phyloP scores from a whole-genome alignment of 768 basidiomycete species.

The Hericium erinaceus region DNA sequence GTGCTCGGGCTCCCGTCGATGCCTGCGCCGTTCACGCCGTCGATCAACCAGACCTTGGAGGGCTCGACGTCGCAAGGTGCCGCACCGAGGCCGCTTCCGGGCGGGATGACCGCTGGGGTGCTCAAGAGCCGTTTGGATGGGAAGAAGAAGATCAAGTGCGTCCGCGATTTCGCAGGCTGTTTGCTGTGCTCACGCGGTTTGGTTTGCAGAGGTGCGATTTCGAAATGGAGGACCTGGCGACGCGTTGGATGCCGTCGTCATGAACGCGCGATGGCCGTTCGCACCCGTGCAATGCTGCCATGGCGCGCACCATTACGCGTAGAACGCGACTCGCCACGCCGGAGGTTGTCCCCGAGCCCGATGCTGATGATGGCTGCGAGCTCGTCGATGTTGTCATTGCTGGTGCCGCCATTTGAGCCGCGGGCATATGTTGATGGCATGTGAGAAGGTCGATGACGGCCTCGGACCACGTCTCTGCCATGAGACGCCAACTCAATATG shows the following conservation, averaged over 20 bases:
- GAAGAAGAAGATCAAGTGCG: constrained; percentile 69
- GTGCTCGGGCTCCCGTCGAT: constrained; percentile 27
- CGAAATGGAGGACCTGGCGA: constrained; percentile 81
- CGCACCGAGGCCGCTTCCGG: constrained; percentile 38
- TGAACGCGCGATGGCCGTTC: no score
- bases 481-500: no score
- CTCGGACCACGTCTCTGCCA: no score
- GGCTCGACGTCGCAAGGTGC: constrained; percentile 20
- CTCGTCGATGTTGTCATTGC: no score
- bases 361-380: no score
- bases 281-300: no score
- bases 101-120: constrained; percentile 44
- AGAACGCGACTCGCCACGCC: no score
- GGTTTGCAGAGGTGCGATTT: constrained; percentile 49
- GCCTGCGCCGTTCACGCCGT: constrained; percentile 59
- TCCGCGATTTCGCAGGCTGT: constrained; percentile 1
- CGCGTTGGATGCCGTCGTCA: constrained; percentile 63
- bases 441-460: no score
- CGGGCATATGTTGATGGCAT: no score
- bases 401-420: no score
- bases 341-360: no score
- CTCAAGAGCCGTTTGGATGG: constrained; percentile 54
- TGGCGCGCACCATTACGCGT: no score
- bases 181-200: constrained; percentile 1
- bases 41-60: constrained; percentile 47